These are phyloP conservation scores for Aegle marmelos DNA, from an alignment of 345 rosid species.

Conservation along the genomic window DNA sequence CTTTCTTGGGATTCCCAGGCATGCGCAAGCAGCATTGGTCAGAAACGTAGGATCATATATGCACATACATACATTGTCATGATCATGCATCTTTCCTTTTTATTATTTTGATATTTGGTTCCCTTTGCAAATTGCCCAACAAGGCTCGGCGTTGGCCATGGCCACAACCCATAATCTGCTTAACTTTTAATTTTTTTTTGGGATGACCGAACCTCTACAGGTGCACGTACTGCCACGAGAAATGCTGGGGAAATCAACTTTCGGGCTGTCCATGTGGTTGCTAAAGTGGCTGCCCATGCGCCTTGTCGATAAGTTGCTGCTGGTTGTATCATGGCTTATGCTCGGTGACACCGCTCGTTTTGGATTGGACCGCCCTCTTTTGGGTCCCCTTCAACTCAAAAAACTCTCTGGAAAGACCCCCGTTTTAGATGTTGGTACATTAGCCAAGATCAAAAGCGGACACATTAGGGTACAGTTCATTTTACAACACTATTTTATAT, in stretches of 20 bases:
- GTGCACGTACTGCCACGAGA: slow-evolving; percentile 95
- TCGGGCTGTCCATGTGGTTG: slow-evolving; percentile 91
- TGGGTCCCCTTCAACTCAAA: slow-evolving; percentile 84
- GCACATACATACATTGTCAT: slow-evolving; percentile 13
- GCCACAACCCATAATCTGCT: slow-evolving; percentile 1
- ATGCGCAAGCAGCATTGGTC: slow-evolving; percentile 42
- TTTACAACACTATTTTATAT: too few species aligned
- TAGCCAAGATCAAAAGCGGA: slow-evolving; percentile 83
- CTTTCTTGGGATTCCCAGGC: slow-evolving; percentile 66
- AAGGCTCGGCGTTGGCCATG: neutral
- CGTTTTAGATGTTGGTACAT: slow-evolving; percentile 84
- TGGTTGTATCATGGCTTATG: slow-evolving; percentile 57
- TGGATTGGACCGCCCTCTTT: slow-evolving; percentile 74
- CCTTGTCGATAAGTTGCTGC: slow-evolving; percentile 71
- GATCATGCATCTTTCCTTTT: slow-evolving; percentile 17
- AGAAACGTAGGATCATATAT: slow-evolving; percentile 16
- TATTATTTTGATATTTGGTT: neutral
- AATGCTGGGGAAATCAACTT: slow-evolving; percentile 91
- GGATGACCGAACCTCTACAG: slow-evolving; percentile 30
- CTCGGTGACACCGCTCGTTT: slow-evolving; percentile 69
- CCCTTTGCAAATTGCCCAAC: slow-evolving; percentile 15
- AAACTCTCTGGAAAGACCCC: slow-evolving; percentile 82
- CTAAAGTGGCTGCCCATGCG: slow-evolving; percentile 83
- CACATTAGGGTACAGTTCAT: slow-evolving; percentile 60
- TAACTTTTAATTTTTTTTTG: neutral